Evolutionary conservation across 805 yeast species (phyloP), one percentile per base, ranked within the genome.

Genomic region (Pichia pseudocactophila): DNA sequence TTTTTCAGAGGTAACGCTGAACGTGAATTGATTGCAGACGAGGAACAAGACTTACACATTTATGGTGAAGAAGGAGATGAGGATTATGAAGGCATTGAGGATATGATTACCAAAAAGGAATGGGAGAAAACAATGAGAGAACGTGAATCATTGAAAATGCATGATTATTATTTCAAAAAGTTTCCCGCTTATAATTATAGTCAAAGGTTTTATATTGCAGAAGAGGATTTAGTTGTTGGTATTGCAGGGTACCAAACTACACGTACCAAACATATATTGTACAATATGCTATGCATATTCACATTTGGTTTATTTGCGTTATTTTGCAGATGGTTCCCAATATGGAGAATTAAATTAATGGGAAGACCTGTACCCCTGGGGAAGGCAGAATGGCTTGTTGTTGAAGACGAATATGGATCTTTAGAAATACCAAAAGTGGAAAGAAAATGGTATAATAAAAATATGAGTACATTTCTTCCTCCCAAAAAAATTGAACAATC

Each of bases 371-470:
- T 74, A 4, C 82, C 94, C 0, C 65, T 92, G 47, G 96, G 87
- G 1, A 72, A 73, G 47, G 82, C 96, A 27, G 95, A 88, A 54
- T 86, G 96, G 92, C 82, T 89, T 13, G 95, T 88, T 15, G 71
- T 92, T 19, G 99, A 92, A 63, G 94, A 87, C 51, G 97, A 89
- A 58, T 82, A 77, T 68, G 97, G 97, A 16, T 95, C 87, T 52
- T 70, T 92, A 47, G 70, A 74, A 30, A 72, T 81, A 16, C 71
- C 76, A 4, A 59, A 64, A 2, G 77, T 92, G 12, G 54, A 65
- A 1, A 73, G 81, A 49, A 62, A 64, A 35, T 72, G 84, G 68
- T 85, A 81, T 55, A 80, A 82, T 52, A 76, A 84, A 51, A 70
- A 85, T 10, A 55, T 90, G 28, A 82, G 94, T 2, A 74, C 83